Percentiles rank a stretch among this genome's conserved stretches.
These are phyloP conservation scores for Pseudocercospora vitis DNA, from an alignment of 2,329 filamentous ascomycete species.

Conservation along the genomic window DNA sequence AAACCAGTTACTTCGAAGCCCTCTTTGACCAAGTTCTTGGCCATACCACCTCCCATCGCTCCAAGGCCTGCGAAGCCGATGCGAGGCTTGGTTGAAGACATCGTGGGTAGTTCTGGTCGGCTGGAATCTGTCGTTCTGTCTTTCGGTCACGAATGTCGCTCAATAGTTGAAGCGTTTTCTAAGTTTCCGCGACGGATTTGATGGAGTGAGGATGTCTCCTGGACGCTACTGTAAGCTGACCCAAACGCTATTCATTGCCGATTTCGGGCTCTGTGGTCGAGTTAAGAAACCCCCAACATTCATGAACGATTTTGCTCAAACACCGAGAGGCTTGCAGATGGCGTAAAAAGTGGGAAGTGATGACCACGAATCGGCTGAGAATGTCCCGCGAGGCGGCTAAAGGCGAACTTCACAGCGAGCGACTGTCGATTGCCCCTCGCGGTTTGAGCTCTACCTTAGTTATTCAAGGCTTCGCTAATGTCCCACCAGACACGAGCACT, in stretches of 20 bases:
- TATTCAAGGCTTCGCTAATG: too few species aligned
- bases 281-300: background rate
- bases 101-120: background rate
- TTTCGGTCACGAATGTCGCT: background rate
- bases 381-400: conserved; percentile 1
- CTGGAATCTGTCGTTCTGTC: background rate
- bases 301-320: background rate
- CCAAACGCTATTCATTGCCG: background rate
- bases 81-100: conserved; percentile 29
- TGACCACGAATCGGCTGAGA: background rate
- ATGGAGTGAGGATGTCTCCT: too few species aligned
- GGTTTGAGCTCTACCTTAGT: too few species aligned
- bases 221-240: too few species aligned
- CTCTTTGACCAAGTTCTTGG: conserved; percentile 67
- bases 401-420: background rate
- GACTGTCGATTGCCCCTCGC: background rate
- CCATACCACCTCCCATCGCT: conserved; percentile 82
- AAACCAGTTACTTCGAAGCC: conserved; percentile 69
- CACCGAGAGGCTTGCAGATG: background rate
- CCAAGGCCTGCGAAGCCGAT: conserved; percentile 68
- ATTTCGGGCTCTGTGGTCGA: background rate
- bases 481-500: too few species aligned
- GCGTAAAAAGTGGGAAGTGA: background rate
- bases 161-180: too few species aligned
- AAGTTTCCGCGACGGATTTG: too few species aligned